phyloP scores from a whole-genome alignment of 176 grass and related monocot genomes.

The Guadua angustifolia region DNA sequence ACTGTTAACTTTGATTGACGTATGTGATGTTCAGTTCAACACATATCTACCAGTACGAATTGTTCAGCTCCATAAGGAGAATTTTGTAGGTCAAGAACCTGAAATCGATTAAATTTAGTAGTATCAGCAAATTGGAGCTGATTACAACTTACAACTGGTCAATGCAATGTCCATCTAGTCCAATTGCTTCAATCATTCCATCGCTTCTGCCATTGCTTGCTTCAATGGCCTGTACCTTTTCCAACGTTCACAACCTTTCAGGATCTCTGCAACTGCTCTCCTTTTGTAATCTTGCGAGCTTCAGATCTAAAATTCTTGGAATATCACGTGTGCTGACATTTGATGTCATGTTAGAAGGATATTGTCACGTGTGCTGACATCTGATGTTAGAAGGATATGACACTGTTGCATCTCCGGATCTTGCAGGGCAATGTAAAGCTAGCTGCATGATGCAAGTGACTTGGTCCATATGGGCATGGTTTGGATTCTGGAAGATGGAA shows the following conservation, averaged over 20 bases:
- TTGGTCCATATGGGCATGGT: no score
- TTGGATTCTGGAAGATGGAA: no score
- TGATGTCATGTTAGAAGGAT: no score
- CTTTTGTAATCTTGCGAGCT: conserved; percentile 4
- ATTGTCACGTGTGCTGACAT: no score
- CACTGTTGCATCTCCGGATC: conserved; percentile 11
- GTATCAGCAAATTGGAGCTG: conserved; percentile 7
- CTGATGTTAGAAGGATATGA: neutral
- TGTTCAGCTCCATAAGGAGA: neutral
- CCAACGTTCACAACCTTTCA: neutral
- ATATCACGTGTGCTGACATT: neutral
- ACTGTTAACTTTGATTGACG: neutral
- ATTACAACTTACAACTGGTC: neutral
- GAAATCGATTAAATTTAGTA: neutral
- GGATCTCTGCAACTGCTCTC: no score
- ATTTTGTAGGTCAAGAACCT: neutral
- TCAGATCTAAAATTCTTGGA: conserved; percentile 24
- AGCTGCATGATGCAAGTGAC: no score
- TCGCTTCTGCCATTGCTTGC: neutral
- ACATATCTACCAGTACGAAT: no score
- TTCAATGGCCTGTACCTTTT: neutral
- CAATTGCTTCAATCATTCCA: neutral
- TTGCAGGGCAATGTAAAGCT: no score
- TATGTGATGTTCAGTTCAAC: neutral
- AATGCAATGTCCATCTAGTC: neutral